These are phyloP conservation scores for Ilyonectria mors-panacis DNA, from an alignment of 2,329 filamentous ascomycete genomes.

Conservation along the genomic window DNA sequence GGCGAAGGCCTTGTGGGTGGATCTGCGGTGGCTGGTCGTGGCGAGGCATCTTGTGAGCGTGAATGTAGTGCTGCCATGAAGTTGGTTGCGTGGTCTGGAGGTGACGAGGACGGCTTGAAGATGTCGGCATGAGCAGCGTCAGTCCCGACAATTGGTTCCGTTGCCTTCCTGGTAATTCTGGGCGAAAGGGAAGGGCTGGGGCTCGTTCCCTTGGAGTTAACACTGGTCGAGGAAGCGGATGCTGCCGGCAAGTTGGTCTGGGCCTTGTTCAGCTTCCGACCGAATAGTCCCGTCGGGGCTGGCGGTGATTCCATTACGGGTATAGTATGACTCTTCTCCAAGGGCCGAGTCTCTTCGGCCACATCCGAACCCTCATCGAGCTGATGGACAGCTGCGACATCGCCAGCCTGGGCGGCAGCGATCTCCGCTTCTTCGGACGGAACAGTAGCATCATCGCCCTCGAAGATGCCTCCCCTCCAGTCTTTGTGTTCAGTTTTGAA, in stretches of 20 bases:
- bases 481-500: conserved; percentile 83
- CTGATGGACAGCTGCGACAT: conserved; percentile 63
- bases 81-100: conserved; percentile 72
- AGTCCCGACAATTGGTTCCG: conserved; percentile 76
- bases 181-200: conserved; percentile 54
- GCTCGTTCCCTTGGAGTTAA: conserved; percentile 62
- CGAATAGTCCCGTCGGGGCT: conserved; percentile 62
- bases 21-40: conserved; percentile 60
- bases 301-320: conserved; percentile 58
- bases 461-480: conserved; percentile 89
- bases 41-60: conserved; percentile 70
- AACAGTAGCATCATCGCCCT: conserved; percentile 65
- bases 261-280: conserved; percentile 62
- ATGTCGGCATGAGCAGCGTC: conserved; percentile 78
- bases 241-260: conserved; percentile 48
- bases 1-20: conserved; percentile 55
- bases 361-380: conserved; percentile 59
- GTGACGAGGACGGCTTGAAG: conserved; percentile 69
- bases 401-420: conserved; percentile 56
- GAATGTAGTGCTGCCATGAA: conserved; percentile 79
- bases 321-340: conserved; percentile 71
- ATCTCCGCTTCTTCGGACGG: conserved; percentile 39
- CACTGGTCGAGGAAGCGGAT: conserved; percentile 63
- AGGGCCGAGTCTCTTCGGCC: conserved; percentile 58
- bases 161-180: conserved; percentile 60